Conservation (phyloP, 495 filamentous ascomycete genomes). For the Chaetomium fimeti region DNA sequence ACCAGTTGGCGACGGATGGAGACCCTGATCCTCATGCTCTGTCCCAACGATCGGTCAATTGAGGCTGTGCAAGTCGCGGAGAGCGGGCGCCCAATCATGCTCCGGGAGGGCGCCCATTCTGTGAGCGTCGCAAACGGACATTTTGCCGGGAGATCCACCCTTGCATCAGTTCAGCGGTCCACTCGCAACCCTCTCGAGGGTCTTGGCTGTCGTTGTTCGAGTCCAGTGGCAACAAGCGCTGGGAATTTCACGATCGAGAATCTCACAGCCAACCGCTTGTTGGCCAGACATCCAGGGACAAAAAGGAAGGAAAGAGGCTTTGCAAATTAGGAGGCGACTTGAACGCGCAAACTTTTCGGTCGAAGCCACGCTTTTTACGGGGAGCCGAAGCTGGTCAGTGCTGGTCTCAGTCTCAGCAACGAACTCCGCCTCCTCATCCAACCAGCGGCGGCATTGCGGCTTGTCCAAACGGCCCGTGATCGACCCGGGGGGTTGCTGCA, state of each 20-base stretch:
- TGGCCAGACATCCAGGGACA: not conserved
- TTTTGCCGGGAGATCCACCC: conserved; percentile 1
- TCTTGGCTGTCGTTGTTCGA: not conserved
- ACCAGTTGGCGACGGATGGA: not conserved
- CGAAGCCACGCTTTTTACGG: not conserved
- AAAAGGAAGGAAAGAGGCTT: conserved; percentile 5
- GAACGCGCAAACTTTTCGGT: conserved; percentile 2
- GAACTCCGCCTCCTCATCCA: conserved; percentile 1
- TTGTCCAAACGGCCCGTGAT: conserved; percentile 27
- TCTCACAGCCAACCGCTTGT: not conserved
- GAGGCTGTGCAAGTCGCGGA: conserved; percentile 13
- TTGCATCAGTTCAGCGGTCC: not conserved
- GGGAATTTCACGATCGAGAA: conserved; percentile 1
- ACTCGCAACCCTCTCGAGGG: not conserved
- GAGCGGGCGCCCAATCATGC: conserved; percentile 11
- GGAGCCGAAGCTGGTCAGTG: conserved; percentile 7
- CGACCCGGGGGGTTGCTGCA: conserved; percentile 2
- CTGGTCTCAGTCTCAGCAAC: conserved; percentile 8
- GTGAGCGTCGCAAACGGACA: conserved; percentile 1
- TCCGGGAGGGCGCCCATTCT: not conserved
- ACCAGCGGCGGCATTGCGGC: conserved; percentile 13
- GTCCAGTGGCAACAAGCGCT: conserved; percentile 1
- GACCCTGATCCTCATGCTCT: conserved; percentile 6
- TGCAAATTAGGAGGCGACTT: conserved; percentile 7
- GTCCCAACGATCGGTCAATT: not conserved